Percentiles rank a stretch among this genome's conserved stretches.
phyloP scores from a whole-genome alignment of 371 early-diverging fungal species.

The Thermomucor indicae-seudaticae region DNA sequence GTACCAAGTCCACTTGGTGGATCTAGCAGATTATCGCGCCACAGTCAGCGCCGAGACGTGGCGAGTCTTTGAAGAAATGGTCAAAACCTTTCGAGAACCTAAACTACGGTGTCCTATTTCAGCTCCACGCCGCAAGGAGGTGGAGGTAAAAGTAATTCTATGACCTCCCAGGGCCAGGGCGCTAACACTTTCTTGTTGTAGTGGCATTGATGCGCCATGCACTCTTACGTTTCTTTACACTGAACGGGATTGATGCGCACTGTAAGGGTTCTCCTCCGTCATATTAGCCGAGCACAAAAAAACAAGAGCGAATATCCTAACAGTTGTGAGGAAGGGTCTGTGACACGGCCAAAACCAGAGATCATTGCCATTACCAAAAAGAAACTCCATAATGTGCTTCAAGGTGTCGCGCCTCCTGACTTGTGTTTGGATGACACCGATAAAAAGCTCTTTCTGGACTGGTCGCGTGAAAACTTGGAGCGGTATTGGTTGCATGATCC shows the following conservation, averaged over 20 bases:
- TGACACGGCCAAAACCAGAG: slow-evolving; percentile 73
- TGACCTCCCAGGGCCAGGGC: neutral
- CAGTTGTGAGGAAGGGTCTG: slow-evolving; percentile 44
- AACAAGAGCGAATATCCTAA: neutral
- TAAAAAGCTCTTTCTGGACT: slow-evolving; percentile 61
- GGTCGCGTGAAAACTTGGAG: slow-evolving; percentile 74
- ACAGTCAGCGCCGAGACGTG: slow-evolving; percentile 59
- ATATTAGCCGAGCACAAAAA: neutral
- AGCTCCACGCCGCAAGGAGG: slow-evolving; percentile 88
- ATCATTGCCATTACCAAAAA: slow-evolving; percentile 81
- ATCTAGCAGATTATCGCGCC: slow-evolving; percentile 51
- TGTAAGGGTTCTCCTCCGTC: slow-evolving; percentile 30
- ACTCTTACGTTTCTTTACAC: slow-evolving; percentile 60
- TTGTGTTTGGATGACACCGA: slow-evolving; percentile 62
- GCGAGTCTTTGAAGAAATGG: slow-evolving; percentile 50
- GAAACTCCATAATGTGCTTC: slow-evolving; percentile 87
- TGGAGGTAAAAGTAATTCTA: slow-evolving; percentile 49
- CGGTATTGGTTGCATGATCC: slow-evolving; percentile 71
- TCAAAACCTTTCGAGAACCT: slow-evolving; percentile 42
- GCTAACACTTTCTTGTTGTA: slow-evolving; percentile 11
- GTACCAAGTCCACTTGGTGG: slow-evolving; percentile 56
- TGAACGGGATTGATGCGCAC: slow-evolving; percentile 65
- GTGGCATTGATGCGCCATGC: slow-evolving; percentile 92
- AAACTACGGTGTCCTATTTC: slow-evolving; percentile 68
- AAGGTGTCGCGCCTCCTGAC: slow-evolving; percentile 69